Percentiles rank a stretch among this genome's conserved stretches.
Conservation (phyloP, 257 asterid genomes). For the Mentha longifolia region DNA sequence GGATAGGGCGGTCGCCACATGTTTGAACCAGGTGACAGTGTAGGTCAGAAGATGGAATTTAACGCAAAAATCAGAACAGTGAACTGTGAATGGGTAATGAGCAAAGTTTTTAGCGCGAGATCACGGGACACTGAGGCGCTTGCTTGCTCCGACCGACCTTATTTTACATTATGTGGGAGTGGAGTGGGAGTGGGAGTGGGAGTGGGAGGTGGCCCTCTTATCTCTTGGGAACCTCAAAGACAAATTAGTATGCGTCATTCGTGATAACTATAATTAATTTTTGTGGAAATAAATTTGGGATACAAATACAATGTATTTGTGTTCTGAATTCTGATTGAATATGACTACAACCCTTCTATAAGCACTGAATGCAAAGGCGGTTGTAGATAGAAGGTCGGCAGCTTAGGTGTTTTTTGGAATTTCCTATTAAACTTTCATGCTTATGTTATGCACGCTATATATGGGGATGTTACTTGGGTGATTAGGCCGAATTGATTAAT, state of each 20-base stretch:
- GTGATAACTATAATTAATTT: no score
- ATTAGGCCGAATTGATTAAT: no score
- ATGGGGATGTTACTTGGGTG: no score
- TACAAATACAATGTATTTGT: background rate
- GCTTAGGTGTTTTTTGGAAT: background rate
- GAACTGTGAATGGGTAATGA: constrained; percentile 9
- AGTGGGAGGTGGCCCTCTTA: constrained; percentile 8
- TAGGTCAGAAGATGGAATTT: background rate
- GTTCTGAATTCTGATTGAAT: no score
- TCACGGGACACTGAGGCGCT: constrained; percentile 23
- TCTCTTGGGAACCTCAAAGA: background rate
- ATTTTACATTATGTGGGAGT: background rate
- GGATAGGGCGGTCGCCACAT: constrained; percentile 14
- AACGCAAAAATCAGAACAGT: background rate
- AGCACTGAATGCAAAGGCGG: constrained; percentile 17
- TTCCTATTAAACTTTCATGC: background rate
- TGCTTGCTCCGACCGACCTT: background rate
- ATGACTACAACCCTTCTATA: no score
- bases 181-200: background rate
- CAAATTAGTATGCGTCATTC: constrained; percentile 6
- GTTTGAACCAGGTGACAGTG: background rate
- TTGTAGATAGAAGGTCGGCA: background rate
- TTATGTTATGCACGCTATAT: no score
- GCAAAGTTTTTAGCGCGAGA: constrained; percentile 36
- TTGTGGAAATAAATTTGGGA: background rate